Evolutionary conservation across 371 early-diverging fungal genomes (phyloP), one percentile per base, ranked within the genome.

Genomic region (Mucor plumbeus): DNA sequence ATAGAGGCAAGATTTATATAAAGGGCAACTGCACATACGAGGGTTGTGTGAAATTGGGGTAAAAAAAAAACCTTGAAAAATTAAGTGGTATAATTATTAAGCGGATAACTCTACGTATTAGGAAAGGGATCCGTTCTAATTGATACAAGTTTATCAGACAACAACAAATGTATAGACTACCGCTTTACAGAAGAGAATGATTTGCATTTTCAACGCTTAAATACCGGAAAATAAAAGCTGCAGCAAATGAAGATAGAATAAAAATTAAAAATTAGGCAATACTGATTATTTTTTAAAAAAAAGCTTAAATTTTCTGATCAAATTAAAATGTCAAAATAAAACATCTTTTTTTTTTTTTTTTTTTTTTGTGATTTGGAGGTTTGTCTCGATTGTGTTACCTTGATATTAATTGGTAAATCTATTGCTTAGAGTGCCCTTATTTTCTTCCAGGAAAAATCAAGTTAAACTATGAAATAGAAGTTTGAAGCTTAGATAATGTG

Each of bases 41-140:
- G 17, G 55, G 17, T 35, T 55, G 55, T 55, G 55, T 55, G 55
- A 55, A 55, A 34, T 55, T 55, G 53, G 53, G 53, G 53, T 7
- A 53, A 53, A 53, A 31, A 44, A 44, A 44, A 44, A 7, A 44
- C 17, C 6, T 5, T 53, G 53, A 21, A 53, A 53, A 53, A 53
- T 53, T 31, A 44, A 44, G 44, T 44, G 55, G 55, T 55, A 55
- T 55, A 55, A 55, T 55, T 55, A 34, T 31, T 33, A 35, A 55
- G 55, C 55, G 55, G 55, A 33, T 55, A 31, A 35, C 26, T 0
- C 34, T 31, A 31, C 55, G 55, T 55, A 55, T 55, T n/a, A 55
- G 55, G 55, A 34, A 55, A 50, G 17, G 50, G 50, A 35, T 55
- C 55, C 35, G 35, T 34, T 17, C 55, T 17, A 35, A 31, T 15